These are phyloP conservation scores for Paxillus involutus DNA, from an alignment of 768 basidiomycete species.

Conservation along the genomic window DNA sequence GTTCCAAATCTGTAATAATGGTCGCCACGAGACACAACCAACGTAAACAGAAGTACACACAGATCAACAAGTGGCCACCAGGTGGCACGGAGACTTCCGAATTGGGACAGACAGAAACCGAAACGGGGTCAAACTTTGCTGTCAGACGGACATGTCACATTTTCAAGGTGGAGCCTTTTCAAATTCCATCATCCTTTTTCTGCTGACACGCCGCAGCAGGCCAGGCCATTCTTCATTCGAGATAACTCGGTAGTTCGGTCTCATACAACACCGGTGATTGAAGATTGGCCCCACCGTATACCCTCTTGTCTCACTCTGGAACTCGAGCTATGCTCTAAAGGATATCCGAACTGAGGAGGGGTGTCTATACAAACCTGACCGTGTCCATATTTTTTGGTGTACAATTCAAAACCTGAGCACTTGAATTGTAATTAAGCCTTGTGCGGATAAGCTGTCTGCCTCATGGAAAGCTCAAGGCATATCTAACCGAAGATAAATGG, in stretches of 20 bases:
- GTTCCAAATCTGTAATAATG: conserved; percentile 1
- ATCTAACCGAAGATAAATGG: conserved; percentile 28
- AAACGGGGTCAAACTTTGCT: not conserved
- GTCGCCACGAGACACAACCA: conserved; percentile 3
- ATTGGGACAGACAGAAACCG: conserved; percentile 13
- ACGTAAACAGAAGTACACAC: not conserved
- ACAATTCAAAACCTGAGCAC: conserved; percentile 4
- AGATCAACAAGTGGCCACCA: not conserved
- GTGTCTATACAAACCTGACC: conserved; percentile 15
- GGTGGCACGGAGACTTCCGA: conserved; percentile 2
- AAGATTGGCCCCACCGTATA: not conserved
- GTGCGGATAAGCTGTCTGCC: conserved; percentile 20
- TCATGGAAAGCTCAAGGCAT: conserved; percentile 31
- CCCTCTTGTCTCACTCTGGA: not conserved
- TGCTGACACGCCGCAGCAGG: not conserved
- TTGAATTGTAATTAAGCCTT: conserved; percentile 20
- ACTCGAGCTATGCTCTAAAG: not conserved
- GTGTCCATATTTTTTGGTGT: conserved; percentile 5
- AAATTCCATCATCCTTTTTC: conserved; percentile 16
- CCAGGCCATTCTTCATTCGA: not conserved
- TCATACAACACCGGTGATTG: no score
- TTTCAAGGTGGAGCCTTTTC: conserved; percentile 23
- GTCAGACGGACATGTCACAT: not conserved
- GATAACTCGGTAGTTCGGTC: not conserved
- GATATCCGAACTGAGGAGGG: not conserved